Base-by-base conservation (phyloP, 768 basidiomycete species). In the Hericium erinaceus region DNA sequence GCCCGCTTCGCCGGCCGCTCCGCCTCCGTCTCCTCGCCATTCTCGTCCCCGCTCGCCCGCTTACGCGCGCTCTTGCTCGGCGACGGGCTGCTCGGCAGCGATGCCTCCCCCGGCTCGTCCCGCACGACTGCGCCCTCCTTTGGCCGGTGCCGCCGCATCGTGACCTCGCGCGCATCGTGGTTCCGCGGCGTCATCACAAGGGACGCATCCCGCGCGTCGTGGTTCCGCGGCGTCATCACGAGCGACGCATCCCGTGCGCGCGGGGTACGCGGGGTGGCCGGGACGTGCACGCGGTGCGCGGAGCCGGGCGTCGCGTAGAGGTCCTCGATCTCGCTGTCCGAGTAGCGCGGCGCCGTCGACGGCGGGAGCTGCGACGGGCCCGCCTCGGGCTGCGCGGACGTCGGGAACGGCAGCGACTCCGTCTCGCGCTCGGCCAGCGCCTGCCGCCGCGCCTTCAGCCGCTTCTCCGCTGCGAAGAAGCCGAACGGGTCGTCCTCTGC, bases 1-100 rank as follows among this genome's bases (percentile, higher is more conserved):
- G 63, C 66, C 58, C 61, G 66, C 59, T 38, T 62, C 58, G 57
- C 67, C 64, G 54, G 60, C 63, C n/a, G 59, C 64, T 22, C 60
- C 61, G 55, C 50, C 20, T 55, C 28, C 49, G 49, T 15, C 10
- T 46, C 40, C n/a, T 55, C 54, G 9, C 54, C 12, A 7, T 20
- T 40, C 20, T 10, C 24, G 38, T 2, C 41, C 61, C 8, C 50
- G 52, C 16, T 49, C 54, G n/a, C 46, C 41, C 20, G 55, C 49
- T n/a, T 61, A 54, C 6, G 48, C 33, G 18, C 54, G 28, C 28
- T 56, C 48, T 63, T 63, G 33, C 61, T 56, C 4, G 61, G 61
- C 18, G 62, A 63, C 18, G 60, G 62, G n/a, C 62, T 63, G 51
- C 57, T 61, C 6, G 56, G 53, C 11, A 53, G 46, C 38, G 60